These are phyloP conservation scores for Fusarium brevicatenulatum DNA, from an alignment of 2,329 filamentous ascomycete species.

Conservation along the genomic window DNA sequence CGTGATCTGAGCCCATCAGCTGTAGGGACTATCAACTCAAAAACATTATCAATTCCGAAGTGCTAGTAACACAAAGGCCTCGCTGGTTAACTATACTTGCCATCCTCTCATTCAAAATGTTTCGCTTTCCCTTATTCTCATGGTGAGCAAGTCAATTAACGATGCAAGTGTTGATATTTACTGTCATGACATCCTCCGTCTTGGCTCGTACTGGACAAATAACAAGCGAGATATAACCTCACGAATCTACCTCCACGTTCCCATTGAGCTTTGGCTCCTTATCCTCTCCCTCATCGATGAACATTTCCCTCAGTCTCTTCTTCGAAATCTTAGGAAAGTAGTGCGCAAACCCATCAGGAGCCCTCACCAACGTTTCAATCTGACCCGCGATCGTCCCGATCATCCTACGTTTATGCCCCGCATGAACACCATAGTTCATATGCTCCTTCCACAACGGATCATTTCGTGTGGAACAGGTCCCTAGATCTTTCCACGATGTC, in stretches of 20 bases:
- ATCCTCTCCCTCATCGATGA: not conserved
- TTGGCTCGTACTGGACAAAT: rapidly evolving
- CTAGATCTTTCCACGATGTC: not conserved
- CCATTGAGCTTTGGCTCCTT: not conserved
- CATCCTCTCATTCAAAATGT: rapidly evolving
- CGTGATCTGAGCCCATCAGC: too few species aligned
- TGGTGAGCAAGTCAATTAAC: rapidly evolving
- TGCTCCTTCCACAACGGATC: not conserved
- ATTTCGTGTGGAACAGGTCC: rapidly evolving
- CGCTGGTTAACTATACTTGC: rapidly evolving
- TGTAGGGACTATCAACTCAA: too few species aligned
- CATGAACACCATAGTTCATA: not conserved
- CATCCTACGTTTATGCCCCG: not conserved
- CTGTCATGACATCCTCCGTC: rapidly evolving
- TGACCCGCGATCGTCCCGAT: not conserved
- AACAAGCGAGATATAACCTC: not conserved
- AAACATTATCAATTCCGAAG: too few species aligned
- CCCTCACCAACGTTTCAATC: not conserved
- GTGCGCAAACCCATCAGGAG: rapidly evolving
- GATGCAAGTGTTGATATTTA: rapidly evolving
- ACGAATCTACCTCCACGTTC: not conserved
- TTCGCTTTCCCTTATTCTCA: rapidly evolving
- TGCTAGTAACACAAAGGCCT: too few species aligned
- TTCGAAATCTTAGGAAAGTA: not conserved
- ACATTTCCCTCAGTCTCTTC: not conserved